These are phyloP conservation scores for Curvularia lunata DNA, from an alignment of 2,329 filamentous ascomycete genomes.

Conservation along the genomic window DNA sequence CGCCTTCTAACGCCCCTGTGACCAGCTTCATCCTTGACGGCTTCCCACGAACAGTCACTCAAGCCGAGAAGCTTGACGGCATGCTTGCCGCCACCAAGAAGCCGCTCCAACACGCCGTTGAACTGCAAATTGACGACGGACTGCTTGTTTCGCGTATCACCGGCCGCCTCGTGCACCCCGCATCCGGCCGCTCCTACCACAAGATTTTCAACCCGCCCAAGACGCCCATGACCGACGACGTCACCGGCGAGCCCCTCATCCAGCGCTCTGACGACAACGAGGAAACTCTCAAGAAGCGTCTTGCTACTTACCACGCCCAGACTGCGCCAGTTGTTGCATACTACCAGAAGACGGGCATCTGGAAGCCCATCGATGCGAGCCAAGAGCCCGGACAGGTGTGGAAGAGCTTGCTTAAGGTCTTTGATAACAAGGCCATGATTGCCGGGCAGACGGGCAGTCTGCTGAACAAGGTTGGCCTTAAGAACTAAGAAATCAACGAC, in stretches of 20 bases:
- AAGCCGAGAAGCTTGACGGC: slow-evolving; percentile 90
- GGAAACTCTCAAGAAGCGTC: slow-evolving; percentile 91
- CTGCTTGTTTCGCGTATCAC: slow-evolving; percentile 96
- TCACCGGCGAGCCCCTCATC: slow-evolving; percentile 94
- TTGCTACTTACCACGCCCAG: slow-evolving; percentile 92
- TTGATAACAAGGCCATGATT: slow-evolving; percentile 63
- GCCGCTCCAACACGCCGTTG: slow-evolving; percentile 90
- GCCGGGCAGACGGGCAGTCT: slow-evolving; percentile 53
- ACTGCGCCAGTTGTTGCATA: slow-evolving; percentile 91
- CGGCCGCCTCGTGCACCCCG: slow-evolving; percentile 92
- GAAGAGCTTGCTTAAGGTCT: slow-evolving; percentile 87
- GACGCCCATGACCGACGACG: slow-evolving; percentile 89
- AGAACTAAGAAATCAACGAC: slow-evolving; percentile 49
- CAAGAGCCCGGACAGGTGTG: slow-evolving; percentile 96
- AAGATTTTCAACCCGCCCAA: slow-evolving; percentile 99
- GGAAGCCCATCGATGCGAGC: slow-evolving; percentile 92
- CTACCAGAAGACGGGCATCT: slow-evolving; percentile 98
- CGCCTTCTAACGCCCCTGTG: slow-evolving; percentile 5
- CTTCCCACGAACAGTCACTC: slow-evolving; percentile 94
- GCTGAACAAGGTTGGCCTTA: slow-evolving; percentile 62
- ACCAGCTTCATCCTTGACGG: slow-evolving; percentile 95
- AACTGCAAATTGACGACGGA: slow-evolving; percentile 94
- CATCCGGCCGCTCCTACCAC: slow-evolving; percentile 96
- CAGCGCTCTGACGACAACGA: slow-evolving; percentile 98
- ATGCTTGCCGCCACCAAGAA: slow-evolving; percentile 83